These are phyloP conservation scores for Plectosphaerella plurivora DNA, from an alignment of 2,329 filamentous ascomycete genomes.

Conservation along the genomic window DNA sequence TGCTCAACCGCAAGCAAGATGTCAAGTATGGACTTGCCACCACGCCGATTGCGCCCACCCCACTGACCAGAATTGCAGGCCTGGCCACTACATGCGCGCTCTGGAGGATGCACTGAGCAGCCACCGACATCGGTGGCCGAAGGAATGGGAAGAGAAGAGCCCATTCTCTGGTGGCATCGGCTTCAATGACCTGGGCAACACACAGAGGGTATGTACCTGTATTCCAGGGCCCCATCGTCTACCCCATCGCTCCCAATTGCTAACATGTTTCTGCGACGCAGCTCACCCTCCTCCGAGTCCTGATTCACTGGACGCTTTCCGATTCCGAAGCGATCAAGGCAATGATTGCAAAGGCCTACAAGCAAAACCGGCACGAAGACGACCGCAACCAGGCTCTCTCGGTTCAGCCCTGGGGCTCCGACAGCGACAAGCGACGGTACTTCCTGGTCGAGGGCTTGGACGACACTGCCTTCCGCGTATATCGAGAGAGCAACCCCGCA, in stretches of 20 bases:
- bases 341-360: constrained; percentile 84
- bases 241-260: neutral
- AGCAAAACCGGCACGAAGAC: constrained; percentile 76
- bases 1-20: constrained; percentile 96
- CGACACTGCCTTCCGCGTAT: constrained; percentile 89
- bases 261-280: constrained; percentile 30
- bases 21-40: constrained; percentile 71
- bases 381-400: constrained; percentile 81
- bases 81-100: constrained; percentile 87
- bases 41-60: neutral
- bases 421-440: constrained; percentile 88
- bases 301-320: constrained; percentile 84
- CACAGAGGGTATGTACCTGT: constrained; percentile 63
- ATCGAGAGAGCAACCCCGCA: constrained; percentile 85
- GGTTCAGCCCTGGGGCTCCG: constrained; percentile 85
- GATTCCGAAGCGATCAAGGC: constrained; percentile 79
- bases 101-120: constrained; percentile 87
- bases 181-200: constrained; percentile 78
- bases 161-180: constrained; percentile 75
- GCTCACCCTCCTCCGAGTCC: constrained; percentile 77
- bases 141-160: constrained; percentile 76
- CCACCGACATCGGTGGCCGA: constrained; percentile 85
- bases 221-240: neutral
- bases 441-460: constrained; percentile 91
- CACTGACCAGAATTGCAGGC: constrained; percentile 44